Conservation (phyloP, 2,329 filamentous ascomycete species). For the Penicillium corylophilum region DNA sequence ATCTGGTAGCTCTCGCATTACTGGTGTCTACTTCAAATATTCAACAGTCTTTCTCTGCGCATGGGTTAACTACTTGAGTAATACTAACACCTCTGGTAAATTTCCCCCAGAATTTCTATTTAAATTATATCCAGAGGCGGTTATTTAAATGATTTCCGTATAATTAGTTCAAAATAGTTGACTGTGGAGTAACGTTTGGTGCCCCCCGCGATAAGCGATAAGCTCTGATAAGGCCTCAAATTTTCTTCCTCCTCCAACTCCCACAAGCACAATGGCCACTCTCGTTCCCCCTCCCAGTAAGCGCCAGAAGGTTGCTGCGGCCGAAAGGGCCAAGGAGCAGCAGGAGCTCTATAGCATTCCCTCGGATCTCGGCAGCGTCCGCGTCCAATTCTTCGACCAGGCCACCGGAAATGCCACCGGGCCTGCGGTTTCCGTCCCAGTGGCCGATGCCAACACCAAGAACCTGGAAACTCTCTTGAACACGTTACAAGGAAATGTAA, state of each 20-base stretch:
- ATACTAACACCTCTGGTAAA: too few relatives aligned
- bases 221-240: constrained; percentile 22
- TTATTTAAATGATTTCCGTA: too few relatives aligned
- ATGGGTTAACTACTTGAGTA: too few relatives aligned
- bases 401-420: constrained; percentile 67
- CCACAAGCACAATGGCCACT: constrained; percentile 65
- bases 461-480: constrained; percentile 87
- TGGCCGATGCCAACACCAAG: constrained; percentile 82
- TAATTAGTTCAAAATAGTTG: too few relatives aligned
- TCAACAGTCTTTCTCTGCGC: too few relatives aligned
- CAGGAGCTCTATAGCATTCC: constrained; percentile 69
- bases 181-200: background rate
- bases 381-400: constrained; percentile 85
- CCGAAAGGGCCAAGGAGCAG: constrained; percentile 70
- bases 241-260: constrained; percentile 12
- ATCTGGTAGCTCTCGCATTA: too few relatives aligned
- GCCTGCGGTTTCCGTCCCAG: constrained; percentile 70
- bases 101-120: too few relatives aligned
- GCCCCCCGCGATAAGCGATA: background rate
- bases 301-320: constrained; percentile 73
- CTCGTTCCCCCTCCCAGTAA: constrained; percentile 82
- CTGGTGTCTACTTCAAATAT: too few relatives aligned
- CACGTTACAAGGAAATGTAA: constrained; percentile 73
- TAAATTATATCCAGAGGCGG: too few relatives aligned
- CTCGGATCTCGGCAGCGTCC: constrained; percentile 70